phyloP scores from a whole-genome alignment of 257 asterid species.

The Solanum okadae region DNA sequence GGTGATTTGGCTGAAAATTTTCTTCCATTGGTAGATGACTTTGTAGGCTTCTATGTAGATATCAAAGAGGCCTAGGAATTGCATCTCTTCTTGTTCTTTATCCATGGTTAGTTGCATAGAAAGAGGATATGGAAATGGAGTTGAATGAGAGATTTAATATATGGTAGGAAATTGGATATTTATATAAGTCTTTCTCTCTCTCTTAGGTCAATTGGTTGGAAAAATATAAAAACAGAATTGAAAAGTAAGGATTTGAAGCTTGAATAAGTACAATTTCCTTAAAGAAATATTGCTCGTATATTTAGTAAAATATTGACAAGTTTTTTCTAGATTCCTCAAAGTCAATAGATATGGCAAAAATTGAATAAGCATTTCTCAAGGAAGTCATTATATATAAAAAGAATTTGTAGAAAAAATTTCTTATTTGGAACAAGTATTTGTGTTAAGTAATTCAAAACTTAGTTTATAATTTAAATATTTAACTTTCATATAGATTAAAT shows the following conservation, averaged over 20 bases:
- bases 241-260: background rate
- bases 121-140: background rate
- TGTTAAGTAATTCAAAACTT: background rate
- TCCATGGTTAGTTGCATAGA: slow-evolving; percentile 29
- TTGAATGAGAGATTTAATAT: background rate
- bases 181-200: background rate
- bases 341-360: background rate
- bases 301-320: background rate
- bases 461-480: background rate
- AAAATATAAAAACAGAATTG: background rate
- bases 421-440: background rate
- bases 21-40: slow-evolving; percentile 29
- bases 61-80: slow-evolving; percentile 41
- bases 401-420: background rate
- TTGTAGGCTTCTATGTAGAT: slow-evolving; percentile 43
- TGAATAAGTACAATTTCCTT: background rate
- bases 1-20: slow-evolving; percentile 49
- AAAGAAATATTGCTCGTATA: background rate
- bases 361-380: background rate
- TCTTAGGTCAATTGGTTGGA: background rate
- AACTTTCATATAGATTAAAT: background rate
- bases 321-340: background rate
- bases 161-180: background rate
- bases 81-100: slow-evolving; percentile 58
- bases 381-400: background rate